These are phyloP conservation scores for Nicotiana attenuata DNA, from an alignment of 257 asterid genomes.

Conservation along the genomic window DNA sequence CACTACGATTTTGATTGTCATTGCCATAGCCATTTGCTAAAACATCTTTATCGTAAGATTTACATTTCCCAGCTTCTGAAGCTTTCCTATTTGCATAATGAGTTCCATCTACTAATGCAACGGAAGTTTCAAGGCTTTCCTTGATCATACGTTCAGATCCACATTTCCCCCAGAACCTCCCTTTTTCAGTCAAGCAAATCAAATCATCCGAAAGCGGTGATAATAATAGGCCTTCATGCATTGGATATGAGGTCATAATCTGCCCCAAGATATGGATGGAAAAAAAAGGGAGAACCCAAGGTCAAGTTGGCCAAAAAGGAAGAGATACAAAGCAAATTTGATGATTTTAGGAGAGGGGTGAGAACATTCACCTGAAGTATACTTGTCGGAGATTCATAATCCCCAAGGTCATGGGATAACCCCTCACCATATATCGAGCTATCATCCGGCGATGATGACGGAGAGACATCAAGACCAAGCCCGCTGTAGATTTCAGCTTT, in stretches of 20 bases:
- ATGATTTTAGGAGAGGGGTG: conserved; percentile 8
- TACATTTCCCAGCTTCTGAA: conserved; percentile 33
- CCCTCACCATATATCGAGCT: conserved; percentile 4
- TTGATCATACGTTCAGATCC: conserved; percentile 33
- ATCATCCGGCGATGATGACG: conserved; percentile 19
- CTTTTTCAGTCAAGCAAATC: conserved; percentile 43
- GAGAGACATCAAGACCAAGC: conserved; percentile 27
- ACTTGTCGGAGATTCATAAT: conserved; percentile 24
- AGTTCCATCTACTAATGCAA: conserved; percentile 39
- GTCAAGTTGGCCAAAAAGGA: conserved; percentile 3
- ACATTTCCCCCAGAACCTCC: conserved; percentile 31
- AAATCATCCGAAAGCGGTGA: conserved; percentile 79
- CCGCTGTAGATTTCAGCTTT: conserved; percentile 23
- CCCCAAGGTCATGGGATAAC: conserved; percentile 4
- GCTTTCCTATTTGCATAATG: conserved; percentile 39
- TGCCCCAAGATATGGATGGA: conserved; percentile 32
- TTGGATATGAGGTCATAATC: conserved; percentile 76
- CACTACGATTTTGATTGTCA: conserved; percentile 19
- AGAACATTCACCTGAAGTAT: conserved; percentile 68
- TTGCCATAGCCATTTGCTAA: conserved; percentile 21
- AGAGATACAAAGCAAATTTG: conserved; percentile 1
- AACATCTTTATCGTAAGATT: conserved; percentile 31
- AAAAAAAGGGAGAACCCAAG: neutral
- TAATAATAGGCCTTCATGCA: conserved; percentile 35
- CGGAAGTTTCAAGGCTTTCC: conserved; percentile 30